Conservation (phyloP, 768 basidiomycete genomes). For the Boletus rubescentipes region DNA sequence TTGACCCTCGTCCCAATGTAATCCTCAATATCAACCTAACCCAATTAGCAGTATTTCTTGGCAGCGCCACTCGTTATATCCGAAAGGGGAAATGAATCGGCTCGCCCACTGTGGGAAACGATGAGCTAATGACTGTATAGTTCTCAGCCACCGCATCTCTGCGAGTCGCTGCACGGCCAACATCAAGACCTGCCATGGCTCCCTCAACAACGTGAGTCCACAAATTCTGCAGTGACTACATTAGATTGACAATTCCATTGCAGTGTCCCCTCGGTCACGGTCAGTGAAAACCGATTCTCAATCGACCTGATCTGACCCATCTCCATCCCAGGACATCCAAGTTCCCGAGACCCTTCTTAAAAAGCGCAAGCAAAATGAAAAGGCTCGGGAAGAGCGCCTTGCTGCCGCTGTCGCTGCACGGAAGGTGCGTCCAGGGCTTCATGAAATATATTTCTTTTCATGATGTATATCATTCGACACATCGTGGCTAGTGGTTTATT, state of each 20-base stretch:
- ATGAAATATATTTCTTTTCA: conserved; percentile 26
- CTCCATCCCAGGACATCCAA: conserved; percentile 69
- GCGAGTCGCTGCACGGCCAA: conserved; percentile 18
- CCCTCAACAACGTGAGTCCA: conserved; percentile 54
- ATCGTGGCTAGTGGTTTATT: conserved; percentile 66
- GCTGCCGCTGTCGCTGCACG: conserved; percentile 79
- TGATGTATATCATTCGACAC: conserved; percentile 85
- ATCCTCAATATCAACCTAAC: no score
- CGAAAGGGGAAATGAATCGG: conserved; percentile 1
- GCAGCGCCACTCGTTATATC: neutral
- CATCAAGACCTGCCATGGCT: conserved; percentile 46
- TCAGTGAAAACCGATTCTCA: conserved; percentile 26
- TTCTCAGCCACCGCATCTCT: conserved; percentile 37
- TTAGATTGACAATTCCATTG: neutral
- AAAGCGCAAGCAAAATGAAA: conserved; percentile 98
- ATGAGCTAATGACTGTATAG: conserved; percentile 38
- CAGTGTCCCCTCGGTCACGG: conserved; percentile 50
- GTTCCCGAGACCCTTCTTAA: conserved; percentile 99
- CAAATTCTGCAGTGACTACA: neutral
- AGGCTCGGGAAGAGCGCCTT: conserved; percentile 91
- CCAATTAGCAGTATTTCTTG: no score
- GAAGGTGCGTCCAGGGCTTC: conserved; percentile 61
- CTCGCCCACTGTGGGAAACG: conserved; percentile 19
- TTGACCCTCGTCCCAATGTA: no score
- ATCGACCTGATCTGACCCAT: conserved; percentile 14